Evolutionary conservation across 1,284 basidiomycete genomes (phyloP).

Genomic region (Irpex rosettiformis): DNA sequence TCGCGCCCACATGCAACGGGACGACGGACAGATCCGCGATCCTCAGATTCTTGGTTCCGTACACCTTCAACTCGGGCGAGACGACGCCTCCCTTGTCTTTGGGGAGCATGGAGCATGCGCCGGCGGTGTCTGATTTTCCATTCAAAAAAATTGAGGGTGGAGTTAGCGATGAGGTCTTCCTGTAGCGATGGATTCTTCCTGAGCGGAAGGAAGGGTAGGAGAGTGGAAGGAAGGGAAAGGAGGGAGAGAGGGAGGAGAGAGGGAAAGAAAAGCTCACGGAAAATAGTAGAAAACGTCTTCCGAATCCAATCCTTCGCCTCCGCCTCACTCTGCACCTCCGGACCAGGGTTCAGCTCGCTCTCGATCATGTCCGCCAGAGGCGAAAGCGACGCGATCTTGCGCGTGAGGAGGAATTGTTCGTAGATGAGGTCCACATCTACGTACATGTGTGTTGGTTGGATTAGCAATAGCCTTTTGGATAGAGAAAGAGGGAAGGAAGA

Average conservation of each 20-base stretch:
- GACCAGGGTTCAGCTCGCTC: conserved; percentile 8
- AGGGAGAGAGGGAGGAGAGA: too few species aligned
- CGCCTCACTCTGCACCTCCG: conserved; percentile 6
- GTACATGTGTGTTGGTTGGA: background rate
- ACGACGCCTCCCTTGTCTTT: conserved; percentile 45
- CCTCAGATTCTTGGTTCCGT: conserved; percentile 28
- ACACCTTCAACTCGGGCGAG: conserved; percentile 21
- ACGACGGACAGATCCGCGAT: conserved; percentile 25
- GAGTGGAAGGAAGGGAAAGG: background rate
- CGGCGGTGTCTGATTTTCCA: conserved; percentile 21
- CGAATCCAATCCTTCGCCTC: conserved; percentile 4
- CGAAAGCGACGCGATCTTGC: conserved; percentile 8
- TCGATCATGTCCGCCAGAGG: conserved; percentile 11
- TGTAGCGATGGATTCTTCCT: too few species aligned
- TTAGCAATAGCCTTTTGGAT: too few species aligned
- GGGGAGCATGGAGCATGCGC: conserved; percentile 40
- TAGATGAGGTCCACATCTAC: conserved; percentile 40
- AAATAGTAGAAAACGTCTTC: background rate
- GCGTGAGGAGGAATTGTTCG: conserved; percentile 44
- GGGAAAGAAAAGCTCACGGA: conserved; percentile 3
- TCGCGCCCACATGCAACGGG: conserved; percentile 15
- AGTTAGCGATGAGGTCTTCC: too few species aligned
- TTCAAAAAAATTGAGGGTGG: too few species aligned
- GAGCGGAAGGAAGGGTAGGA: too few species aligned
- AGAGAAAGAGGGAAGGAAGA: background rate